Percentiles rank a stretch among this genome's conserved stretches.
Conservation (phyloP, 2,329 filamentous ascomycete genomes). For the Cercospora sesami region DNA sequence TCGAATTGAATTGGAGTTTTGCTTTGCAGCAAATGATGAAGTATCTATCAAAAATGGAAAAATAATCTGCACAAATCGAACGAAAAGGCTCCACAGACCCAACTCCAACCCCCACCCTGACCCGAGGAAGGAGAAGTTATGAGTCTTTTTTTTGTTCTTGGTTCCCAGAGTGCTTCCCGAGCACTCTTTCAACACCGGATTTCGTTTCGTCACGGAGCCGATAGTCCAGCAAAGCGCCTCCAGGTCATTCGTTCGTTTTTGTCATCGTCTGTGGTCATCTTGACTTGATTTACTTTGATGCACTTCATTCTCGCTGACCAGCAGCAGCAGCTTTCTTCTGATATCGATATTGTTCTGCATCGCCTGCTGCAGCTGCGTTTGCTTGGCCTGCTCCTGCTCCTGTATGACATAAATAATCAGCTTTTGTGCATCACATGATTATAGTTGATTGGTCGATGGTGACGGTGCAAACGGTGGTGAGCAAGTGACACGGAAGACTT, state of each 20-base stretch:
- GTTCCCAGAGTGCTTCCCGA: not conserved
- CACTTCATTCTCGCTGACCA: not conserved
- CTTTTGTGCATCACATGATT: not conserved
- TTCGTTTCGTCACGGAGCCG: not conserved
- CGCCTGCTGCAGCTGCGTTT: constrained; percentile 30
- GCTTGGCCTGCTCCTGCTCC: constrained; percentile 35
- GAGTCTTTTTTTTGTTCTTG: not conserved
- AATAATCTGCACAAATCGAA: not conserved
- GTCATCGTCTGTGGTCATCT: not conserved
- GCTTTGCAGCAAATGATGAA: not conserved
- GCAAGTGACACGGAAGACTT: not conserved
- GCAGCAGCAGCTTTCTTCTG: not conserved
- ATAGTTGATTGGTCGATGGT: not conserved
- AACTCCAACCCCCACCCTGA: not conserved
- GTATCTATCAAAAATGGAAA: not conserved
- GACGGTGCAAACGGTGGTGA: not conserved
- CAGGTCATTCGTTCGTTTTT: not conserved
- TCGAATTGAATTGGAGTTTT: not conserved
- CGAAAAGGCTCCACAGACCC: not conserved
- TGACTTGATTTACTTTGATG: not conserved
- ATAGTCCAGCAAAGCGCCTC: not conserved
- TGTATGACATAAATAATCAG: constrained; percentile 9
- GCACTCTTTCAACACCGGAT: not conserved
- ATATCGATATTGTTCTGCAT: constrained; percentile 32
- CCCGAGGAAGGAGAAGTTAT: not conserved